Base-by-base conservation (phyloP, 306 rosid genomes). In the Arachis stenosperma region DNA sequence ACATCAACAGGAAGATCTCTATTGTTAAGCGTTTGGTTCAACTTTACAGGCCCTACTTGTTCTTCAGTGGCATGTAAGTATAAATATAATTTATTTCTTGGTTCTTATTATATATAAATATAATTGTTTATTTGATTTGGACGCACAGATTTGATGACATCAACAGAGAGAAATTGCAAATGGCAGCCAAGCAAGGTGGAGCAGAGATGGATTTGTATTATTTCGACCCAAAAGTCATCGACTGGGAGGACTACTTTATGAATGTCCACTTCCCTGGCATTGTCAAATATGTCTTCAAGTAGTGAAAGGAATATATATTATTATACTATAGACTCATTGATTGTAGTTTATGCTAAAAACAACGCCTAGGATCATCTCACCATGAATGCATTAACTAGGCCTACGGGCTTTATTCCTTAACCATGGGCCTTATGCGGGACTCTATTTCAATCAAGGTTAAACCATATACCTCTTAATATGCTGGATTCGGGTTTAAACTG, bases 161-260 rank as follows among this genome's bases (percentile, higher is more conserved):
- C 71, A 90, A 92, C 82, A 72, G 83, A 0, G 88, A 86, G 64
- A 88, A 82, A 81, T 52, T 92, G 81, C 86, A 86, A 66, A 73
- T 81, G 57, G 90, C 86, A 3, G 67, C 80, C 39, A 75, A 55
- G 59, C 56, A 84, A 66, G 76, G 80, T 9, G 83, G 81, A 0
- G 78, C 9, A 27, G 91, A 90, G 75, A 75, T 65, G 51, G 89
- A 85, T 10, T 13, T 80, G 40, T 90, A 89, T 69, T 84, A 80
- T 78, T 86, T 86, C 66, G 98, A 92, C n/a, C 87, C 96, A 1
- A 88, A 81, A 37, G 6, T 43, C 2, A 81, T 90, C 52, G 61
- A 90, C 3, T 92, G 96, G 96, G 90, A 90, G 0, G 91, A 92
- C 13, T 92, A 90, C 81, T 81, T 92, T 63, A 0, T 87, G 75